These are phyloP conservation scores for Colletotrichum sp. DNA, from an alignment of 2,329 filamentous ascomycete genomes.

Conservation along the genomic window DNA sequence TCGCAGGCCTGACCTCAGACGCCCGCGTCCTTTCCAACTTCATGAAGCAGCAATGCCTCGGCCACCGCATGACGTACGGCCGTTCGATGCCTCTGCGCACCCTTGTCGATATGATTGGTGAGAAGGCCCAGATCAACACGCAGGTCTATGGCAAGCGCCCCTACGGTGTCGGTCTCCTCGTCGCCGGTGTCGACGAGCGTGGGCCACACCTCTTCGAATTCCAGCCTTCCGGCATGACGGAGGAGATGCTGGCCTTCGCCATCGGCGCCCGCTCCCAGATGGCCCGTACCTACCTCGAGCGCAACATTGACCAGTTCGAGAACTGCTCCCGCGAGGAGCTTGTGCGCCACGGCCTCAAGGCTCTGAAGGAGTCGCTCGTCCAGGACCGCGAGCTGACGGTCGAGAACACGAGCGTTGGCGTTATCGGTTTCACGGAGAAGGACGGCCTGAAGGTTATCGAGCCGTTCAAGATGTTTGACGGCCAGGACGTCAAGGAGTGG, in stretches of 20 bases:
- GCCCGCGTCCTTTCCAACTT: constrained; percentile 99
- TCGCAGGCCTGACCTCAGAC: constrained; percentile 95
- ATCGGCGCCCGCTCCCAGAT: constrained; percentile 97
- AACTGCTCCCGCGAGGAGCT: constrained; percentile 81
- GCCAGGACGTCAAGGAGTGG: constrained; percentile 84
- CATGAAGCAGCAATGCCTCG: constrained; percentile 99
- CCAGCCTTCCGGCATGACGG: constrained; percentile 93
- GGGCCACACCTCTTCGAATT: constrained; percentile 98
- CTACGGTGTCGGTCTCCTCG: constrained; percentile 91
- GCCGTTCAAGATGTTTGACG: constrained; percentile 90
- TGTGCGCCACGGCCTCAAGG: constrained; percentile 86
- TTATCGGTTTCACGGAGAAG: constrained; percentile 69
- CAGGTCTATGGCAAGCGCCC: constrained; percentile 96
- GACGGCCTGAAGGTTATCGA: constrained; percentile 64
- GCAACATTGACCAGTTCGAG: constrained; percentile 85
- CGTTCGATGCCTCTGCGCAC: constrained; percentile 89
- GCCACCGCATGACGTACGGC: constrained; percentile 94
- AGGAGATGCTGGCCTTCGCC: constrained; percentile 96
- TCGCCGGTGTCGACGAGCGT: constrained; percentile 91
- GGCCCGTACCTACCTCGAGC: constrained; percentile 95
- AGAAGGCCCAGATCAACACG: constrained; percentile 97
- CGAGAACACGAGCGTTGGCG: constrained; percentile 92
- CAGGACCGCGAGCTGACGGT: constrained; percentile 98
- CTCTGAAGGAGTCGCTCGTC: constrained; percentile 92
- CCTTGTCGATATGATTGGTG: constrained; percentile 90